Percentiles rank a stretch among this genome's conserved stretches.
Evolutionary conservation across 257 asterid genomes (phyloP).

Genomic region (Echites panduratus): DNA sequence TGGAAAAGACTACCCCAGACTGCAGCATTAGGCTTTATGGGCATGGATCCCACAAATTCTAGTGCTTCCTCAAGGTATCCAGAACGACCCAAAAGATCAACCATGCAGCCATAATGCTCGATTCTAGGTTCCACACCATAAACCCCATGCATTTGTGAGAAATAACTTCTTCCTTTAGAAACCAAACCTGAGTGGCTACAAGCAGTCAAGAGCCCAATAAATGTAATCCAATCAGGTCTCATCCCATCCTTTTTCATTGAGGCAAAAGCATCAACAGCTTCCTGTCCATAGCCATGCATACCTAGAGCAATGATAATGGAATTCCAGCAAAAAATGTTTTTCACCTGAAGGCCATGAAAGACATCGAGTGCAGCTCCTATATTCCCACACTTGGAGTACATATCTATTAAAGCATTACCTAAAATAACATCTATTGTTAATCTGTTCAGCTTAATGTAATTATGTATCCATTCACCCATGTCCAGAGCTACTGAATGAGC

Average conservation of each 20-base stretch:
- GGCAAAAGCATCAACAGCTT: slow-evolving; percentile 25
- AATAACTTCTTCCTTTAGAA: slow-evolving; percentile 25
- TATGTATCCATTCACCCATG: slow-evolving; percentile 30
- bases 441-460: slow-evolving; percentile 19
- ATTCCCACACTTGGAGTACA: slow-evolving; percentile 34
- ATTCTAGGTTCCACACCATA: slow-evolving; percentile 27
- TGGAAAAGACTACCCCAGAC: slow-evolving; percentile 34
- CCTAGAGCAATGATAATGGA: slow-evolving; percentile 27
- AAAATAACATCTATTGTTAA: slow-evolving; percentile 26
- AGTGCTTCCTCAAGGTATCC: slow-evolving; percentile 33
- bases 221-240: slow-evolving; percentile 32
- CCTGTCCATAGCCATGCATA: slow-evolving; percentile 27
- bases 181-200: slow-evolving; percentile 30
- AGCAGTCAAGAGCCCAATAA: slow-evolving; percentile 29
- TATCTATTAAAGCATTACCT: slow-evolving; percentile 31
- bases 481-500: slow-evolving; percentile 35
- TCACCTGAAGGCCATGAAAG: slow-evolving; percentile 24
- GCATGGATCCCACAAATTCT: slow-evolving; percentile 25
- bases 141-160: slow-evolving; percentile 21
- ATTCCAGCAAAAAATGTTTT: slow-evolving; percentile 34
- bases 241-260: slow-evolving; percentile 25
- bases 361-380: slow-evolving; percentile 27
- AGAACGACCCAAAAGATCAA: slow-evolving; percentile 33
- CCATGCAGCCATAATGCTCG: slow-evolving; percentile 38
- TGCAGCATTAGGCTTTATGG: slow-evolving; percentile 26